These are phyloP conservation scores for Yamadazyma philogaea DNA, from an alignment of 805 yeast genomes.

Conservation along the genomic window DNA sequence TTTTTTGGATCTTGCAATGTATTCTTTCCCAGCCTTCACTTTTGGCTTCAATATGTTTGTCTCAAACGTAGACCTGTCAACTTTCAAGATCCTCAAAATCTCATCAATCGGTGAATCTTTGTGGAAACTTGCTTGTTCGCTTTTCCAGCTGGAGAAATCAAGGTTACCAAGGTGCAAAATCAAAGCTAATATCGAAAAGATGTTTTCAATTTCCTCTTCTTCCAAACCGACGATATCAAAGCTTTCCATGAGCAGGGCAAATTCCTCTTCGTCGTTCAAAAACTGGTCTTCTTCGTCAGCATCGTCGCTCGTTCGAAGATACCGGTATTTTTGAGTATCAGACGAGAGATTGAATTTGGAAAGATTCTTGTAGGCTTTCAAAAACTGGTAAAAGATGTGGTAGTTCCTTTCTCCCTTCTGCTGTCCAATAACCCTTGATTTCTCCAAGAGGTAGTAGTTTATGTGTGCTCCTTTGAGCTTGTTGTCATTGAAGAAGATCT, in stretches of 20 bases:
- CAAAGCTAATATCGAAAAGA: conserved; percentile 67
- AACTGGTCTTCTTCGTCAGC: conserved; percentile 65
- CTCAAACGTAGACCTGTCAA: conserved; percentile 49
- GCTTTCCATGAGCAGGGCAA: conserved; percentile 58
- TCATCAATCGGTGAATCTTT: conserved; percentile 47
- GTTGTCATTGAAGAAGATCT: conserved; percentile 61
- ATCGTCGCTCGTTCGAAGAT: conserved; percentile 51
- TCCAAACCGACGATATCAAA: conserved; percentile 72
- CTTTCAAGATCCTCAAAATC: conserved; percentile 64
- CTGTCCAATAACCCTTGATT: conserved; percentile 85
- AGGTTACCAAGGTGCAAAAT: conserved; percentile 86
- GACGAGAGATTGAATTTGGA: conserved; percentile 43
- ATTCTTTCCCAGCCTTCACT: conserved; percentile 88
- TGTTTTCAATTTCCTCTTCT: conserved; percentile 48
- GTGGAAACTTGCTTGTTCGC: conserved; percentile 73
- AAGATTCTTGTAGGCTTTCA: conserved; percentile 62
- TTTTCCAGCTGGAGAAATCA: conserved; percentile 59
- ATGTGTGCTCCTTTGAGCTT: conserved; percentile 82
- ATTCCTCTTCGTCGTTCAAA: conserved; percentile 74
- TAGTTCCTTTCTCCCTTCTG: conserved; percentile 79
- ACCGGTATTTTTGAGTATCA: conserved; percentile 45
- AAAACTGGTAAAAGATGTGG: conserved; percentile 86
- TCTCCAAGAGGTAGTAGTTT: conserved; percentile 91
- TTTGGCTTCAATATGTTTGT: conserved; percentile 68
- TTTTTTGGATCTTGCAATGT: conserved; percentile 73